Percentiles rank a stretch among this genome's conserved stretches.
phyloP scores from a whole-genome alignment of 2,329 filamentous ascomycete species.

The Colletotrichum lini region DNA sequence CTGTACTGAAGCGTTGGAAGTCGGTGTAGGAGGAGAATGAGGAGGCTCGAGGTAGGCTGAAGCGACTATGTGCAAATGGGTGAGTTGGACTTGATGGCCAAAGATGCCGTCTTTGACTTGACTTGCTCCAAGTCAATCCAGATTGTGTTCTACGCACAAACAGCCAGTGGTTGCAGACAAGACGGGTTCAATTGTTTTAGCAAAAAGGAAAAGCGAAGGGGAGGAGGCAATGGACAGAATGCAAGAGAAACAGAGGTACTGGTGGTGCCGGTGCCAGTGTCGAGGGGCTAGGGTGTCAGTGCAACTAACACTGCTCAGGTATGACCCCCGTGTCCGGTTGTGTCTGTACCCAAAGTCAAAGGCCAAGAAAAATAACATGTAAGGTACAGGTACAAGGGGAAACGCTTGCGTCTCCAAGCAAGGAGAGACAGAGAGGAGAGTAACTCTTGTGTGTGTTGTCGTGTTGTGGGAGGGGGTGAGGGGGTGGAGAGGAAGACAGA shows the following conservation, averaged over 20 bases:
- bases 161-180: slow-evolving; percentile 4
- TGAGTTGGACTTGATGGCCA: not conserved
- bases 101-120: slow-evolving; percentile 2
- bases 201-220: not conserved
- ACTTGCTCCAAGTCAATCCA: slow-evolving; percentile 3
- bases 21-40: not conserved
- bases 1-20: slow-evolving; percentile 6
- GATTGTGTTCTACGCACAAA: slow-evolving; percentile 11
- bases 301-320: not conserved
- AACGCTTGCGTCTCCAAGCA: slow-evolving; percentile 7
- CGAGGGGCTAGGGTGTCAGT: not conserved
- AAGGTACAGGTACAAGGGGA: slow-evolving; percentile 34
- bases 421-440: not conserved
- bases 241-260: not conserved
- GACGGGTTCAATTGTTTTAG: slow-evolving; percentile 1
- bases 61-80: slow-evolving; percentile 28
- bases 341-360: slow-evolving; percentile 16
- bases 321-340: not conserved
- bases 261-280: not conserved
- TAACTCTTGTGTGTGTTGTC: slow-evolving; percentile 1
- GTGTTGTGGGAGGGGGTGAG: not conserved
- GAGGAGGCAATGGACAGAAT: not conserved
- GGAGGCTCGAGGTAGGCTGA: slow-evolving; percentile 26
- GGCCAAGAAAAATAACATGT: slow-evolving; percentile 19
- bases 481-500: slow-evolving; percentile 1